phyloP scores from a whole-genome alignment of 2,329 filamentous ascomycete species.

The Aspergillus pseudonomiae region DNA sequence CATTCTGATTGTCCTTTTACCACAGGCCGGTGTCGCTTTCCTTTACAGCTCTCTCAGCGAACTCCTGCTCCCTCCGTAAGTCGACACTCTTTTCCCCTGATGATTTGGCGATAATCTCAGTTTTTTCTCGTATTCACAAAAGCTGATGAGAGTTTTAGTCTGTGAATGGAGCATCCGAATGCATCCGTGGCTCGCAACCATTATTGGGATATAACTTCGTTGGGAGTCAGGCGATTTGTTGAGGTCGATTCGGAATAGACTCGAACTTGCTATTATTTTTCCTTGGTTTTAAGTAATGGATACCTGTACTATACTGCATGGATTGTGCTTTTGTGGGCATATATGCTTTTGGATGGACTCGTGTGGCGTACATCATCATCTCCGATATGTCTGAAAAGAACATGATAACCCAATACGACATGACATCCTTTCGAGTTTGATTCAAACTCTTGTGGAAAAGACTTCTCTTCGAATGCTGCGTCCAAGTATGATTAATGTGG shows the following conservation, averaged over 20 bases:
- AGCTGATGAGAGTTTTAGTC: slow-evolving; percentile 18
- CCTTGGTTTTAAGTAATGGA: slow-evolving; percentile 20
- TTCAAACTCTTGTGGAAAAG: no score
- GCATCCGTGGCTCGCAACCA: slow-evolving; percentile 4
- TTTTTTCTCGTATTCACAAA: slow-evolving; percentile 15
- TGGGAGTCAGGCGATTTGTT: slow-evolving; percentile 6
- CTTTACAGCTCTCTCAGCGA: slow-evolving; percentile 70
- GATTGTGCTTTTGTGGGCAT: slow-evolving; percentile 23
- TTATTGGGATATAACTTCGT: slow-evolving; percentile 12
- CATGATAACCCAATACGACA: neutral
- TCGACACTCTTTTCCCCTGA: slow-evolving; percentile 29
- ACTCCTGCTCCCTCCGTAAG: slow-evolving; percentile 65
- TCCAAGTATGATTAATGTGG: neutral
- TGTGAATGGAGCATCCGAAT: slow-evolving; percentile 22
- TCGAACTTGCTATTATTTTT: slow-evolving; percentile 15
- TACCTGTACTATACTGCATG: slow-evolving; percentile 29
- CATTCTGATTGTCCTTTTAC: slow-evolving; percentile 17
- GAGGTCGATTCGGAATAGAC: slow-evolving; percentile 7
- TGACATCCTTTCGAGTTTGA: neutral
- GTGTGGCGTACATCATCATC: slow-evolving; percentile 8
- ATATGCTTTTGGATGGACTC: slow-evolving; percentile 15
- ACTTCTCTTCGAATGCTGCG: neutral
- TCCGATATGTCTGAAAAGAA: neutral
- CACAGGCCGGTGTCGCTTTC: slow-evolving; percentile 66
- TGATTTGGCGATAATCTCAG: slow-evolving; percentile 4